phyloP scores from a whole-genome alignment of 768 basidiomycete species.

The Bullera alba region DNA sequence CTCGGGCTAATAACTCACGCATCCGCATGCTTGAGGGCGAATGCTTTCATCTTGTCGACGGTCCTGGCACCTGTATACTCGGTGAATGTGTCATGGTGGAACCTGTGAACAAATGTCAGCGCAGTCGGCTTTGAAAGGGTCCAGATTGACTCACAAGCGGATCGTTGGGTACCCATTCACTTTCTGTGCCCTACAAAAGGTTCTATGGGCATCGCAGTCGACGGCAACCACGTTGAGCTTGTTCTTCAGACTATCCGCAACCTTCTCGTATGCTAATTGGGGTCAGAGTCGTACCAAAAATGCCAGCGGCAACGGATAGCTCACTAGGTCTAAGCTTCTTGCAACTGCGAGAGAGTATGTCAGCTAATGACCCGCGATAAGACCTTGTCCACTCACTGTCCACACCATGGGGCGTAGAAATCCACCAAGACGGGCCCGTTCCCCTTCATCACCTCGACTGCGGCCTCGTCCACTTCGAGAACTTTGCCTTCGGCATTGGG shows the following conservation, averaged over 20 bases:
- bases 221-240: slow-evolving; percentile 76
- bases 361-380: slow-evolving; percentile 2
- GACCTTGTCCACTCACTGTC: slow-evolving; percentile 52
- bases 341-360: slow-evolving; percentile 54
- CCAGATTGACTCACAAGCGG: slow-evolving; percentile 53
- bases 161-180: slow-evolving; percentile 81
- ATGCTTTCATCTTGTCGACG: slow-evolving; percentile 63
- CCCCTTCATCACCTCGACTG: slow-evolving; percentile 38
- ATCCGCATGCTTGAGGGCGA: slow-evolving; percentile 66
- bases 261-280: slow-evolving; percentile 58
- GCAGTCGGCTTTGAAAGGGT: background rate
- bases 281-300: background rate
- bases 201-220: slow-evolving; percentile 71
- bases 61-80: slow-evolving; percentile 72
- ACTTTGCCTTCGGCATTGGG: slow-evolving; percentile 50
- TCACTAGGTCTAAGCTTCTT: slow-evolving; percentile 72
- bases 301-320: slow-evolving; percentile 7
- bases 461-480: slow-evolving; percentile 44
- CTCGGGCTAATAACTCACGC: slow-evolving; percentile 58
- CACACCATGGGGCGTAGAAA: slow-evolving; percentile 95
- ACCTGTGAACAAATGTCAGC: slow-evolving; percentile 42
- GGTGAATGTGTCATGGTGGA: slow-evolving; percentile 53
- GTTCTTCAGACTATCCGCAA: slow-evolving; percentile 64
- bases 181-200: slow-evolving; percentile 60
- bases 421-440: slow-evolving; percentile 60